Conservation (phyloP, 1,284 basidiomycete genomes). For the Amylostereum chailletii region DNA sequence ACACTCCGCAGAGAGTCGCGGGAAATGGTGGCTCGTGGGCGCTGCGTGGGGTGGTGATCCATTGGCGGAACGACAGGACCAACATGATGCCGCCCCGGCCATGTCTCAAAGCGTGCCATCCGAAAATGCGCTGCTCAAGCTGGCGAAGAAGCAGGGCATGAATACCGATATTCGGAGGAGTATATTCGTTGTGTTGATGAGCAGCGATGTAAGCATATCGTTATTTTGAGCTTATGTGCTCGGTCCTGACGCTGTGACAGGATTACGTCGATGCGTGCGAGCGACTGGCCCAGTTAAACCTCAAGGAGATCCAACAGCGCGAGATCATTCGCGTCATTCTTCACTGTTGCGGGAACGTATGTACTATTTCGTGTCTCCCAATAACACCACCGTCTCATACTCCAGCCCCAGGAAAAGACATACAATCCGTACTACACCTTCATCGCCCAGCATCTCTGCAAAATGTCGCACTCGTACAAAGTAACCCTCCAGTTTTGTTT, state of each 20-base stretch:
- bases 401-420: constrained; percentile 58
- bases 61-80: constrained; percentile 58
- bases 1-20: constrained; percentile 75
- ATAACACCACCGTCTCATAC: neutral
- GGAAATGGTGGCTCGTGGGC: constrained; percentile 99
- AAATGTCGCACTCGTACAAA: constrained; percentile 71
- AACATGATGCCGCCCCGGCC: constrained; percentile 15
- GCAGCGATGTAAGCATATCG: constrained; percentile 64
- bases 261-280: constrained; percentile 95
- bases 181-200: constrained; percentile 92
- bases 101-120: constrained; percentile 21
- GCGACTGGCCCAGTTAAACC: constrained; percentile 70
- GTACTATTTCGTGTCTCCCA: constrained; percentile 15
- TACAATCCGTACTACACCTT: constrained; percentile 98
- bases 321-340: constrained; percentile 90
- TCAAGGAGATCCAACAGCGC: constrained; percentile 88
- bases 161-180: constrained; percentile 91
- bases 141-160: constrained; percentile 95
- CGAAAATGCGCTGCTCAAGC: constrained; percentile 55
- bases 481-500: constrained; percentile 94
- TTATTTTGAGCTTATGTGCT: neutral
- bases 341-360: constrained; percentile 88
- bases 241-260: constrained; percentile 28
- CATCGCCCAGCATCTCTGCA: constrained; percentile 69
- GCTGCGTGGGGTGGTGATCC: constrained; percentile 95